Conservation (phyloP, 2,329 filamentous ascomycete species). For the Trichoderma sp. region DNA sequence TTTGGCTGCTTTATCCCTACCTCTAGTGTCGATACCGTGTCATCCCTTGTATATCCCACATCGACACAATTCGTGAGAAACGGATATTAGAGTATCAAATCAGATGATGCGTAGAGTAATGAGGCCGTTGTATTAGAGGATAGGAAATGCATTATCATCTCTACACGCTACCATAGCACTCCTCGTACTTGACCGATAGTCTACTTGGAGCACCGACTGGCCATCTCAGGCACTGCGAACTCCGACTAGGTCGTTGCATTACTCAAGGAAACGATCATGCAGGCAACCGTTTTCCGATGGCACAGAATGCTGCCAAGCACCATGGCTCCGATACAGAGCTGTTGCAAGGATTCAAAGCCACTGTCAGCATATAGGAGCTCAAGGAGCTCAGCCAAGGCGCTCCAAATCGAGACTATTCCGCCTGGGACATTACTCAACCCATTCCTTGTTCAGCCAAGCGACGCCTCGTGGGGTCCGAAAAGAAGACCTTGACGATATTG, state of each 20-base stretch:
- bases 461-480: conserved; percentile 9
- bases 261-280: neutral
- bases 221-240: neutral
- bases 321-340: neutral
- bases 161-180: no score
- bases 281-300: neutral
- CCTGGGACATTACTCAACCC: neutral
- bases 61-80: neutral
- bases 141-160: no score
- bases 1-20: neutral
- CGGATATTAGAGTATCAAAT: neutral
- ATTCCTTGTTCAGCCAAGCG: neutral
- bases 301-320: neutral
- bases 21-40: neutral
- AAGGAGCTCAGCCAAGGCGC: neutral
- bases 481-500: neutral
- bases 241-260: neutral
- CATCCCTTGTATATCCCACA: neutral
- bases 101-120: neutral
- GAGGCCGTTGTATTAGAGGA: neutral
- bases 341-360: neutral
- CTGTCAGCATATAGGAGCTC: neutral
- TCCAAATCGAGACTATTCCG: neutral
- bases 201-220: neutral
- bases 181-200: no score